Percentiles rank a stretch among this genome's conserved stretches.
phyloP scores from a whole-genome alignment of 805 yeast species.

The Saturnispora hagleri region DNA sequence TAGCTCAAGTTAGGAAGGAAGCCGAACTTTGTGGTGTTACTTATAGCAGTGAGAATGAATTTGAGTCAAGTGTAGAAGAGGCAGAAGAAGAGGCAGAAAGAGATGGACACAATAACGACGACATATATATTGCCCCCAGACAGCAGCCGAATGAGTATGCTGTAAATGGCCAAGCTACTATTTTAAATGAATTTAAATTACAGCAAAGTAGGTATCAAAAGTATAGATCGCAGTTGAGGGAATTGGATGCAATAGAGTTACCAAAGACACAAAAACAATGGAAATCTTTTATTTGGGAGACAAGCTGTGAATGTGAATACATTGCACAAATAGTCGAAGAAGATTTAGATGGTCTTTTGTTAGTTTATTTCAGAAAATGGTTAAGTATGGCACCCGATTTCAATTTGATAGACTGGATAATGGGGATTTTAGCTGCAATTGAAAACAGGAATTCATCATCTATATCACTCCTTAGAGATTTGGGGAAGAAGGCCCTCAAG shows the following conservation, averaged over 20 bases:
- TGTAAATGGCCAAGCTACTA: background rate
- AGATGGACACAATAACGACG: constrained; percentile 7
- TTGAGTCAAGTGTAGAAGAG: background rate
- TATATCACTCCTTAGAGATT: constrained; percentile 31
- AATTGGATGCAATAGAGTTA: constrained; percentile 25
- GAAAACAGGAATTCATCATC: constrained; percentile 33
- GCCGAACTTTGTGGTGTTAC: constrained; percentile 13
- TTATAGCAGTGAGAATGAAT: constrained; percentile 7
- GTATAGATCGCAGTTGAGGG: constrained; percentile 17
- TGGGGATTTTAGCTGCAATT: constrained; percentile 29
- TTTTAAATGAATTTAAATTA: constrained; percentile 12
- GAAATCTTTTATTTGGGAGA: constrained; percentile 31
- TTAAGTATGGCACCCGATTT: constrained; percentile 24
- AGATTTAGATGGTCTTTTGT: constrained; percentile 26
- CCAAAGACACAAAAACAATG: constrained; percentile 34
- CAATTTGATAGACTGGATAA: constrained; percentile 32
- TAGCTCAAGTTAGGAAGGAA: constrained; percentile 27
- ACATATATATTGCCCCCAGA: constrained; percentile 2
- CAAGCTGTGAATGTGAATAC: constrained; percentile 25
- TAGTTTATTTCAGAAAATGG: constrained; percentile 38
- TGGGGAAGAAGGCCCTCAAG: constrained; percentile 30
- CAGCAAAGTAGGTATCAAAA: constrained; percentile 14
- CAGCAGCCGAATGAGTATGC: background rate
- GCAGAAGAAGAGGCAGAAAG: background rate
- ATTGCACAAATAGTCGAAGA: constrained; percentile 30